Conservation (phyloP, 441 rosid genomes). For the Adansonia rubrostipa region DNA sequence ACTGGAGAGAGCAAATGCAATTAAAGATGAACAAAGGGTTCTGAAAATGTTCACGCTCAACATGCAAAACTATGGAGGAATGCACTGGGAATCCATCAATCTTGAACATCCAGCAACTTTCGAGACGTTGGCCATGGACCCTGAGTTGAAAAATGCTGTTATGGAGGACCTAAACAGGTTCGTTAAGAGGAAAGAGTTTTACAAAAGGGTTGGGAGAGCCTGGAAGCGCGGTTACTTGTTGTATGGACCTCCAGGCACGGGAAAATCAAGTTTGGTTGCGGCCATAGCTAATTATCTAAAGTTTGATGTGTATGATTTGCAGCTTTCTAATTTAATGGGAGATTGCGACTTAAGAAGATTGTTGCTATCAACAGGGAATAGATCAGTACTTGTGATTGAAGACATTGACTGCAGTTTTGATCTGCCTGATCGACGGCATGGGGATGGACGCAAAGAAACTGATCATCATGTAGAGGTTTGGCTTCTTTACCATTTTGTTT, state of each 20-base stretch:
- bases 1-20: slow-evolving; percentile 36
- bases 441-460: slow-evolving; percentile 28
- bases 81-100: slow-evolving; percentile 54
- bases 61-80: background rate
- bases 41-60: slow-evolving; percentile 53
- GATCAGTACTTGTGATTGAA: slow-evolving; percentile 62
- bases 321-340: slow-evolving; percentile 42
- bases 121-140: slow-evolving; percentile 67
- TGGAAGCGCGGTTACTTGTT: slow-evolving; percentile 74
- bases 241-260: slow-evolving; percentile 62
- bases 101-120: slow-evolving; percentile 74
- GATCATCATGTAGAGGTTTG: slow-evolving; percentile 40
- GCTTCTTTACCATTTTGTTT: background rate
- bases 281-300: slow-evolving; percentile 65
- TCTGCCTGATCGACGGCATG: slow-evolving; percentile 46
- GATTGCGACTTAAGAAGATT: slow-evolving; percentile 53
- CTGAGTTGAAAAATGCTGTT: slow-evolving; percentile 42
- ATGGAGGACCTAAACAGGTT: slow-evolving; percentile 61
- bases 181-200: slow-evolving; percentile 57
- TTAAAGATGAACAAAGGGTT: slow-evolving; percentile 39
- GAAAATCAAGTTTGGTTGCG: slow-evolving; percentile 62
- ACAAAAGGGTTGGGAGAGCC: slow-evolving; percentile 65
- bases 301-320: slow-evolving; percentile 60
- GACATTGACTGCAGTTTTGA: slow-evolving; percentile 58
- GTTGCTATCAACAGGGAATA: slow-evolving; percentile 47